phyloP scores from a whole-genome alignment of 345 rosid genomes.

The Nephelium lappaceum region DNA sequence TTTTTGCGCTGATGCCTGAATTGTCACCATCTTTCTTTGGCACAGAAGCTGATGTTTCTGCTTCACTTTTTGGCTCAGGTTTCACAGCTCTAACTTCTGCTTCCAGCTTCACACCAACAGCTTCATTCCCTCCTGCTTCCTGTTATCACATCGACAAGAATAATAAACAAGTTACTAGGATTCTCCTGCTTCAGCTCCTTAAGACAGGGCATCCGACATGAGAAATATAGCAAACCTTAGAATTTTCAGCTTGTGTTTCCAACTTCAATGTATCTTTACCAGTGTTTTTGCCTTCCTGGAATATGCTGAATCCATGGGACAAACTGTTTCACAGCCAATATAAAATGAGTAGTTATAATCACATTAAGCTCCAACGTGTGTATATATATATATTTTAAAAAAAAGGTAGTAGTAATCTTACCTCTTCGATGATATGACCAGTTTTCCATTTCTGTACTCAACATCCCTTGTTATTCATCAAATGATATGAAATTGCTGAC shows the following conservation, averaged over 20 bases:
- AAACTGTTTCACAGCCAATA: constrained; percentile 48
- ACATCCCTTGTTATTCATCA: constrained; percentile 79
- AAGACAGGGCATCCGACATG: neutral
- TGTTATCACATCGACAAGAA: constrained; percentile 24
- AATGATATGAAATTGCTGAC: constrained; percentile 86
- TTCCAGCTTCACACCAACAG: constrained; percentile 39
- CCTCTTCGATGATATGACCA: constrained; percentile 81
- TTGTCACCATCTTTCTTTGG: constrained; percentile 44
- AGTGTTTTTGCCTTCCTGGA: constrained; percentile 65
- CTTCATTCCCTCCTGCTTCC: constrained; percentile 41
- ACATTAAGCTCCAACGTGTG: neutral
- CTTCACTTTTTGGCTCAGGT: constrained; percentile 48
- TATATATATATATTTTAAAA: neutral
- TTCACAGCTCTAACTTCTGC: constrained; percentile 36
- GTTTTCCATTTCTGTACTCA: constrained; percentile 85
- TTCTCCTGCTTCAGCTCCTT: neutral
- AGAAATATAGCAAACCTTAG: constrained; percentile 38
- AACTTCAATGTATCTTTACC: constrained; percentile 53
- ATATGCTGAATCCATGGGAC: constrained; percentile 80
- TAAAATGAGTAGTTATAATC: constrained; percentile 14
- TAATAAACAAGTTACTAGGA: neutral
- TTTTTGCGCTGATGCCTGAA: constrained; percentile 39
- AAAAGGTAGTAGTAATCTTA: constrained; percentile 15
- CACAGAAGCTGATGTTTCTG: constrained; percentile 39
- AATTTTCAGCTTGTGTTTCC: constrained; percentile 47